Evolutionary conservation across 306 rosid genomes (phyloP), one percentile per base, ranked within the genome.

Genomic region (Abrus pulchellus): DNA sequence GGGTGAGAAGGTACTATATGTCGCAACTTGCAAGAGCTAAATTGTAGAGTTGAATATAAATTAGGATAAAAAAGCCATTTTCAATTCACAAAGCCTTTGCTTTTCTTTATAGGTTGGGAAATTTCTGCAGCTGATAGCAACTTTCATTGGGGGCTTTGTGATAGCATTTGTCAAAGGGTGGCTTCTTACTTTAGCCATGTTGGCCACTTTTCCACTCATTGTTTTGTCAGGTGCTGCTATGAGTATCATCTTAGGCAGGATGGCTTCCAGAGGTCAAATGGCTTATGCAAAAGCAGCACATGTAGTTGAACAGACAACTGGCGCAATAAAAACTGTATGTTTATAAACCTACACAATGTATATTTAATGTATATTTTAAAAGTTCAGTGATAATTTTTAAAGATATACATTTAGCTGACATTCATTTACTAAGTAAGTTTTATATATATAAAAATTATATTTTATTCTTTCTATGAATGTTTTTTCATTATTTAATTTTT

Each of bases 241-340:
- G 86, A 87, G 92, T 54, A 0, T 87, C 13, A n/a, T 86, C 67
- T 71, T 85, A 48, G 76, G 89, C 41, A 90, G 73, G 76, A 93
- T 85, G 88, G 92, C 98, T 43, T 81, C 97, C 12, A 82, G 50
- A 29, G 94, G 94, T 47, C 97, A 94, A 84, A 40, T 63, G 5
- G 97, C 98, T 75, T 90, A 90, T 73, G 95, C 86, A 6, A 87
- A 87, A 80, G 95, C 97, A 32, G 91, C 94, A 56, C 90, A 86
- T 75, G 66, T 92, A 5, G 97, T 90, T 84, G 95, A 94, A 65
- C 98, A 94, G 73, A 89, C 98, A 36, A 90, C 92, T 45, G 94
- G 97, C 56, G 89, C 98, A 7, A 94, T 94, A 45, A 87, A 93
- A 92, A 94, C 98, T 0, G 97, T 93, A 91, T 30, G n/a, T 9